Conservation (phyloP, 1,139 yeast species). For the Eremothecium coryli region DNA sequence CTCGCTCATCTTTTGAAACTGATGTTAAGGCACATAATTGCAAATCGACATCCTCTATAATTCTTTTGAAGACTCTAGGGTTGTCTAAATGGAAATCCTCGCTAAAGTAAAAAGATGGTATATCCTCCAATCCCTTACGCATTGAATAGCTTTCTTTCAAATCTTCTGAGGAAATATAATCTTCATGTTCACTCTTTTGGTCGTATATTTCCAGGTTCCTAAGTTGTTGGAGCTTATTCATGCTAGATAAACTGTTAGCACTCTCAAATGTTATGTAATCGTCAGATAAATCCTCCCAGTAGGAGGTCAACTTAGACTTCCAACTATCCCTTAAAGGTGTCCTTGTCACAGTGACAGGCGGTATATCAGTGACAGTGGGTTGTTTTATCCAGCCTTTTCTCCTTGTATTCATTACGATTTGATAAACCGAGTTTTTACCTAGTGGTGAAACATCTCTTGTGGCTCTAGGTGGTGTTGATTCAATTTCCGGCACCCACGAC, state of each 20-base stretch:
- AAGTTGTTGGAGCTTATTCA: constrained; percentile 37
- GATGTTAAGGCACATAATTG: constrained; percentile 20
- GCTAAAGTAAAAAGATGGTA: constrained; percentile 65
- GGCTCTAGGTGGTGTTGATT: constrained; percentile 18
- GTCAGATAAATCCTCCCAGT: constrained; percentile 38
- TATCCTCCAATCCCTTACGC: constrained; percentile 24
- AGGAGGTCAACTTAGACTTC: constrained; percentile 41
- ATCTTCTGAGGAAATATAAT: constrained; percentile 15
- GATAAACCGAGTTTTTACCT: constrained; percentile 74
- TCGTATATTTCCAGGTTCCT: constrained; percentile 15
- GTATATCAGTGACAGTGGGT: constrained; percentile 79
- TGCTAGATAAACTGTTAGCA: constrained; percentile 27
- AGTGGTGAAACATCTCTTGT: constrained; percentile 43
- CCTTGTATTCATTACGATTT: constrained; percentile 42
- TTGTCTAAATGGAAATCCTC: constrained; percentile 74
- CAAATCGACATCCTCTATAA: constrained; percentile 37
- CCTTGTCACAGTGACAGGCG: constrained; percentile 65
- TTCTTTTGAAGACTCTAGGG: constrained; percentile 72
- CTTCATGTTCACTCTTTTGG: constrained; percentile 26
- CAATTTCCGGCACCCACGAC: constrained; percentile 17
- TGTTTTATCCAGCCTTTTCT: constrained; percentile 38
- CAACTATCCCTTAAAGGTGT: constrained; percentile 43
- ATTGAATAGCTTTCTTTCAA: constrained; percentile 8
- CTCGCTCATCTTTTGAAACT: constrained; percentile 20
- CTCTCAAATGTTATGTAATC: constrained; percentile 48